Evolutionary conservation across 2,329 filamentous ascomycete species (phyloP), one percentile per base, ranked within the genome.

Genomic region (Helotiales sp.): DNA sequence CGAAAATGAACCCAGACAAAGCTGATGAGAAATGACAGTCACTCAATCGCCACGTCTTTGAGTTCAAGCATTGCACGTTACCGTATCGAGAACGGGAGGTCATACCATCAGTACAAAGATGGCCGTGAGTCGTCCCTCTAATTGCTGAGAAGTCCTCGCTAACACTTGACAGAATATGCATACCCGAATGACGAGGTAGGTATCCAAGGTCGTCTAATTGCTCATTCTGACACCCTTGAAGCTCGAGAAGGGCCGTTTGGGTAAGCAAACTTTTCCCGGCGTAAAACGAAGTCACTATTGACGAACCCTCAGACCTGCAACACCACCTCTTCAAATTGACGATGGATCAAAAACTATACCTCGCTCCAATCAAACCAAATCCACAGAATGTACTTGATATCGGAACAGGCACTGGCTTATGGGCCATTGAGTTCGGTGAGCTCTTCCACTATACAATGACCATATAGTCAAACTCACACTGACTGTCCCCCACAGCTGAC

Each of bases 331-430:
- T 69, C 40, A 40, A 57, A 10, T 20, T 73, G 8, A 72, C 69
- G 4, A 66, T 75, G n/a, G 61, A 68, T 32, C 64, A 64, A 6
- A 69, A 70, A 52, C 49, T 76, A 20, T 61, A 66, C 40, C 64
- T 73, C 5, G 71, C 72, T 3, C 74, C 73, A n/a, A 74, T 77
- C 3, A 43, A 43, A 43, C 73, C 73, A 24, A 72, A 75, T 2
- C 73, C 74, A 1, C 73, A 77, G 13, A 74, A 69, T 45, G 68
- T 82, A 6, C 75, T 82, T 1, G 80, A 82, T 59, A 74, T 82
- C 20, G 80, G 79, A 15, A 81, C 79, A 0, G 81, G 80, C 7
- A 80, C 78, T 6, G 80, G 80, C 0, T 77, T 79, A 24, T 82
- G 80, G 80, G 77, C 79, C 15, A 78, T 81, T 10, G 76, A 73